Base-by-base conservation (phyloP, 2,329 filamentous ascomycete genomes). In the Fusarium torulosum region DNA sequence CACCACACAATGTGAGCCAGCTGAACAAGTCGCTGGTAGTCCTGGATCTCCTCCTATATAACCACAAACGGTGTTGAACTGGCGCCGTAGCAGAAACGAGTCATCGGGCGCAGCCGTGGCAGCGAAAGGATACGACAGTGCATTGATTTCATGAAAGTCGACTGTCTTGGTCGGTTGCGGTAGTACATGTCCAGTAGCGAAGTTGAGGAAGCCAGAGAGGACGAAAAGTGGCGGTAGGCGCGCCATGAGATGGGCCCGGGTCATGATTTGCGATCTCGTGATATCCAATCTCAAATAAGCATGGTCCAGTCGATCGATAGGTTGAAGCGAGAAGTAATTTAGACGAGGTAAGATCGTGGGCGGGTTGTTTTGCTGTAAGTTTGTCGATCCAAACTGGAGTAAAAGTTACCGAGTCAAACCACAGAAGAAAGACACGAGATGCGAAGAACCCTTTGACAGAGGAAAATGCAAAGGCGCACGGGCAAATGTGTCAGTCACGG, bases 1-100 rank as follows among this genome's bases (percentile, higher is more conserved):
- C 42, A 85, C 76, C 23, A 85, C 86, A 72, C 86, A 89, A 74
- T 88, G 85, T 37, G 85, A 88, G 33, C 86, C 86, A 0, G 82
- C 80, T 27, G 80, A 82, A 72, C 86, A 89, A 37, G 86, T 88
- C 38, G 86, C 86, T 4, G 86, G 84, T 29, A 87, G 75, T 23
- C 76, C 75, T 1, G 81, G 74, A 65, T 87, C 75, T 21, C 85
- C 86, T 62, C 82, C 83, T 70, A 89, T 80, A 75, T 83, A 89
- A 41, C 86, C 86, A 69, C 86, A 88, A 56, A 89, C 73, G 17
- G 86, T 88, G 75, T 86, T 86, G 52, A 78, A 72, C 60, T 84
- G 79, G 38, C 82, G 80, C 44, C 79, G 80, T 23, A 74, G 71
- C 7, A 82, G 75, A 38, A 78, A 75, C 40, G 72, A 74, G 41